Conservation (phyloP, 257 asterid genomes). For the Forsythia viridissima region DNA sequence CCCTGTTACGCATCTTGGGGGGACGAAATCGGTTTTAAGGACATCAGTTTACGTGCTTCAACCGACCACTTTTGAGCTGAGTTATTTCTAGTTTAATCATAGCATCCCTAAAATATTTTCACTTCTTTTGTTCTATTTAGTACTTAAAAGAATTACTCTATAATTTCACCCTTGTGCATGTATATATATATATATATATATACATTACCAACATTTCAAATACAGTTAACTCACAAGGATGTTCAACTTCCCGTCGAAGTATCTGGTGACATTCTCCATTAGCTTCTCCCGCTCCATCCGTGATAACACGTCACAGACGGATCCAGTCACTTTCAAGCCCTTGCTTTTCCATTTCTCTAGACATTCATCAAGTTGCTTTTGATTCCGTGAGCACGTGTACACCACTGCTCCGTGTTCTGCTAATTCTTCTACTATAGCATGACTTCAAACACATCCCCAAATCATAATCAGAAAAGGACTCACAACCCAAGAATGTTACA, state of each 20-base stretch:
- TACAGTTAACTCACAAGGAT: conserved; percentile 17
- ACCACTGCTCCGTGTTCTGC: conserved; percentile 20
- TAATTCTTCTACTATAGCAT: conserved; percentile 24
- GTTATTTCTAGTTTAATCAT: too few species aligned
- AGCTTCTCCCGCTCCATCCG: conserved; percentile 9
- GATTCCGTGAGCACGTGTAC: conserved; percentile 21
- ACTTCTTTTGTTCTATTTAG: too few species aligned
- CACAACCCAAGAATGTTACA: not conserved
- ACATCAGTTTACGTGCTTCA: too few species aligned
- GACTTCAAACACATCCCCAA: not conserved
- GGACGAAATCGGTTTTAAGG: too few species aligned
- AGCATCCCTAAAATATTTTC: too few species aligned
- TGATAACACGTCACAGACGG: conserved; percentile 11
- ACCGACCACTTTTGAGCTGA: too few species aligned
- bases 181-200: too few species aligned
- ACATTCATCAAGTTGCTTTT: conserved; percentile 23
- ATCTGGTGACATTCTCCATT: not conserved
- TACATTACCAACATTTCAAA: too few species aligned
- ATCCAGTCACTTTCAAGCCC: conserved; percentile 9
- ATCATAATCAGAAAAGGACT: not conserved
- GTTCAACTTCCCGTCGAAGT: conserved; percentile 13
- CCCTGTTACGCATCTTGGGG: too few species aligned
- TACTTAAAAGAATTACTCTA: too few species aligned
- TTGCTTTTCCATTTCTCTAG: conserved; percentile 15
- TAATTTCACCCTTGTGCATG: too few species aligned